Evolutionary conservation across 139 green algal genomes (phyloP).

Genomic region (Coccomyxa sp.): DNA sequence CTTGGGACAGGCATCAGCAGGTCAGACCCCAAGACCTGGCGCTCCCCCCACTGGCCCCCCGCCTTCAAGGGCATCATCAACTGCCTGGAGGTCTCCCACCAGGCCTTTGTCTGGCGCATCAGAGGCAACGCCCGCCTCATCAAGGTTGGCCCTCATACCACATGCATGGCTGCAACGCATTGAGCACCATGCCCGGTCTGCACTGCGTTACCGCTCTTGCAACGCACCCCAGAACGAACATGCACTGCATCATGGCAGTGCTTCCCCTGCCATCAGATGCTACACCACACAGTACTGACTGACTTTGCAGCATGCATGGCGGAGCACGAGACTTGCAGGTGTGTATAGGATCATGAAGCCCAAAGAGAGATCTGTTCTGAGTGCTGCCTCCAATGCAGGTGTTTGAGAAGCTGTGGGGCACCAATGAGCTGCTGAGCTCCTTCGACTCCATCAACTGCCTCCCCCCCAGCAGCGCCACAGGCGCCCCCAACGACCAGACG

Average conservation of each 20-base stretch:
- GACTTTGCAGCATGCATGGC: neutral
- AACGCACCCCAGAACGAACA: too few species aligned
- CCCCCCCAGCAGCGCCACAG: neutral
- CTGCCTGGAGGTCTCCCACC: slow-evolving; percentile 13
- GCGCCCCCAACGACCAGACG: neutral
- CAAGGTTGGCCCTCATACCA: slow-evolving; percentile 6
- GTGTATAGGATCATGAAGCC: too few species aligned
- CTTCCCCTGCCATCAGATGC: too few species aligned
- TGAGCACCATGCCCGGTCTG: too few species aligned
- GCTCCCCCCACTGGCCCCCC: neutral
- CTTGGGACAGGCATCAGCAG: slow-evolving; percentile 16
- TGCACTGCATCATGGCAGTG: too few species aligned
- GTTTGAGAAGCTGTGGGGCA: slow-evolving; percentile 20
- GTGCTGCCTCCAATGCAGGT: slow-evolving; percentile 13
- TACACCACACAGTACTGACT: too few species aligned
- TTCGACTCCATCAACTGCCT: slow-evolving; percentile 31
- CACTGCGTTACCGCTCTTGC: too few species aligned
- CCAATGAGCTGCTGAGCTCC: slow-evolving; percentile 15
- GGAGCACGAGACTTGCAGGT: too few species aligned
- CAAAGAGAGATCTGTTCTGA: too few species aligned
- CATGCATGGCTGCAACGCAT: neutral
- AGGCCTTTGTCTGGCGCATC: slow-evolving; percentile 27
- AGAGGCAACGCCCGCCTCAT: slow-evolving; percentile 11
- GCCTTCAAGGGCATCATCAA: slow-evolving; percentile 29
- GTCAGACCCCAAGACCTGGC: slow-evolving; percentile 12